Percentiles rank a stretch among this genome's conserved stretches.
These are phyloP conservation scores for Suhomyces anneliseae DNA, from an alignment of 1,139 yeast genomes.

Conservation along the genomic window DNA sequence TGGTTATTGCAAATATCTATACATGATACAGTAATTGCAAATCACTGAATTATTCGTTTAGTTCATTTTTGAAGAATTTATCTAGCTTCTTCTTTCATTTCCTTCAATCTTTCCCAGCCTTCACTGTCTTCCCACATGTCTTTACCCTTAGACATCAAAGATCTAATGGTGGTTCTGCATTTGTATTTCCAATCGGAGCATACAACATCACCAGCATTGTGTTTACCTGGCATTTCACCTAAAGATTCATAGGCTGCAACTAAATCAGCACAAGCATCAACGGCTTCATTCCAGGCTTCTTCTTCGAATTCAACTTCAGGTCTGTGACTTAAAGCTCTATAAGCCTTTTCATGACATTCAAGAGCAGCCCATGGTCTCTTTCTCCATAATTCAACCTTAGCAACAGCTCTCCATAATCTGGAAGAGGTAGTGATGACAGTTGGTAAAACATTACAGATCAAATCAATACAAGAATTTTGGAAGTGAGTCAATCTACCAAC, in stretches of 20 bases:
- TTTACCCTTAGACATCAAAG: constrained; percentile 78
- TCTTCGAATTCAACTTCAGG: constrained; percentile 68
- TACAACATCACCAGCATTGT: constrained; percentile 79
- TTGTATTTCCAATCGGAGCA: constrained; percentile 93
- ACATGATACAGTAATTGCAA: no score
- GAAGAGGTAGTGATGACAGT: constrained; percentile 67
- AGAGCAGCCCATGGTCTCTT: constrained; percentile 83
- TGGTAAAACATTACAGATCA: constrained; percentile 68
- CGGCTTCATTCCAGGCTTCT: constrained; percentile 72
- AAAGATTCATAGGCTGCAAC: constrained; percentile 85
- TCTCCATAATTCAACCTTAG: constrained; percentile 87
- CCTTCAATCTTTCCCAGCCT: constrained; percentile 69
- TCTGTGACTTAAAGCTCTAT: constrained; percentile 64
- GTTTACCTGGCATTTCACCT: constrained; percentile 85
- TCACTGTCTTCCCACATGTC: constrained; percentile 76
- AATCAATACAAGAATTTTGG: constrained; percentile 68
- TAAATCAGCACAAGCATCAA: constrained; percentile 75
- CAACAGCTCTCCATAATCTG: constrained; percentile 79
- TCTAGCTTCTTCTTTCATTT: constrained; percentile 41
- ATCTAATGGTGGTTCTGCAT: constrained; percentile 68
- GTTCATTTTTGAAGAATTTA: background rate
- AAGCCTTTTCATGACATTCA: constrained; percentile 85
- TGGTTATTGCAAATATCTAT: no score
- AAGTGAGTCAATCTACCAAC: constrained; percentile 48
- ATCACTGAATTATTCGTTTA: no score